phyloP scores from a whole-genome alignment of 2,329 filamentous ascomycete genomes.

The Colletotrichum sp. region DNA sequence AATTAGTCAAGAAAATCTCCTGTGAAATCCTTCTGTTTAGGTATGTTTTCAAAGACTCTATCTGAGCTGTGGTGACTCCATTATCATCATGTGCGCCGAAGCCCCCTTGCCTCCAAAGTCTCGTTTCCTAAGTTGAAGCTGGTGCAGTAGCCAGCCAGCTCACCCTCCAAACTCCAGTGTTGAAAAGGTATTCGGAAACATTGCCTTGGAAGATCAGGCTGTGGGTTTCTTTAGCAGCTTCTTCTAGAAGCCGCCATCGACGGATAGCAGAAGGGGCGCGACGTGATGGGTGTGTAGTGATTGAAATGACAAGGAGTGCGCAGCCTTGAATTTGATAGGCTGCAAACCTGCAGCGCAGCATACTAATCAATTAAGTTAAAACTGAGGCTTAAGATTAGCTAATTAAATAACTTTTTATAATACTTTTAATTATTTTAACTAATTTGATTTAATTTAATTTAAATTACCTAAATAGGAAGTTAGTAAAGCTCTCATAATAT shows the following conservation, averaged over 20 bases:
- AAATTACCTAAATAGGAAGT: no score
- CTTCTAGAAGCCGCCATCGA: background rate
- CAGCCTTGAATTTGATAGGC: background rate
- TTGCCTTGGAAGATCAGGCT: background rate
- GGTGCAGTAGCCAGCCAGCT: background rate
- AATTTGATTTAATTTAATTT: no score
- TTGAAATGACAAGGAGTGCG: background rate
- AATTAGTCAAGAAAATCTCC: background rate
- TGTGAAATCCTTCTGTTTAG: background rate
- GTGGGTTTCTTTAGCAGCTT: background rate
- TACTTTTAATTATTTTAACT: no score
- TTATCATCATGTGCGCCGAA: background rate
- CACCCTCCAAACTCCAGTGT: background rate
- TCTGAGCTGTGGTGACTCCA: background rate
- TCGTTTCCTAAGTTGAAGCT: background rate
- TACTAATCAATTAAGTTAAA: no score
- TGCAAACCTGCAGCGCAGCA: no score
- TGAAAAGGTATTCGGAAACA: background rate
- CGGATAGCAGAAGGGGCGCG: accelerated
- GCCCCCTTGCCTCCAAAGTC: background rate
- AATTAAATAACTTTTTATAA: no score
- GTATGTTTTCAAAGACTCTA: background rate
- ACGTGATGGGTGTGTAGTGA: background rate
- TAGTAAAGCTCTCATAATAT: no score
- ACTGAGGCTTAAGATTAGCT: no score